Percentiles rank a stretch among this genome's conserved stretches.
phyloP scores from a whole-genome alignment of 805 yeast species.

The Yamadazyma nakazawae region DNA sequence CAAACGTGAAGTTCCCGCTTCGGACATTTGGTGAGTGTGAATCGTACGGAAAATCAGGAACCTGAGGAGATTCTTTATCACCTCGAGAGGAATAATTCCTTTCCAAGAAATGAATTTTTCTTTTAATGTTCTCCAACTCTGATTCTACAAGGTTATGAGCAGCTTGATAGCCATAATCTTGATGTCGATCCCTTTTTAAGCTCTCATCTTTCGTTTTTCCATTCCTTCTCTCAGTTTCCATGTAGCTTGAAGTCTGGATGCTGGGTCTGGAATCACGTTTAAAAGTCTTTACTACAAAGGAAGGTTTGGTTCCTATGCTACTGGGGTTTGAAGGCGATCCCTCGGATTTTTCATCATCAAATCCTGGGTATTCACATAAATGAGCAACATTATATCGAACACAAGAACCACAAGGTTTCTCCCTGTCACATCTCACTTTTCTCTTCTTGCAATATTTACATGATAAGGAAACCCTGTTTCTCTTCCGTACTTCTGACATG shows the following conservation, averaged over 20 bases:
- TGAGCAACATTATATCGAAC: constrained; percentile 38
- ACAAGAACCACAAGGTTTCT: constrained; percentile 41
- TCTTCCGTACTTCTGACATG: constrained; percentile 13
- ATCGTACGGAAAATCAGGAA: too few relatives aligned
- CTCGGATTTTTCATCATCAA: background rate
- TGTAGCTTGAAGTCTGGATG: background rate
- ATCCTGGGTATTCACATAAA: constrained; percentile 35
- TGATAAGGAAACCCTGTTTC: constrained; percentile 40
- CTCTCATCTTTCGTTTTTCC: background rate
- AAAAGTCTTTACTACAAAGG: constrained; percentile 2
- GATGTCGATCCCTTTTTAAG: background rate
- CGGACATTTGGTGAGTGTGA: background rate
- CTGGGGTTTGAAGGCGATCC: background rate
- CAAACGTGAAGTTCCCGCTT: background rate
- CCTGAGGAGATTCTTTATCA: background rate
- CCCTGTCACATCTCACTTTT: constrained; percentile 44
- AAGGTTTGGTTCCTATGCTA: constrained; percentile 4
- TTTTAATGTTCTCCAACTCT: constrained; percentile 1
- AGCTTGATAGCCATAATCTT: background rate
- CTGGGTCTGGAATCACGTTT: background rate
- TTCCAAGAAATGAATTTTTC: constrained; percentile 1
- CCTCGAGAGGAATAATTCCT: background rate
- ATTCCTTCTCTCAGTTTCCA: background rate
- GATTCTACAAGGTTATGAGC: background rate
- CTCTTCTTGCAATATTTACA: constrained; percentile 40